Base-by-base conservation (phyloP, 176 grass and related monocot species). In the Puccinellia tenuiflora region DNA sequence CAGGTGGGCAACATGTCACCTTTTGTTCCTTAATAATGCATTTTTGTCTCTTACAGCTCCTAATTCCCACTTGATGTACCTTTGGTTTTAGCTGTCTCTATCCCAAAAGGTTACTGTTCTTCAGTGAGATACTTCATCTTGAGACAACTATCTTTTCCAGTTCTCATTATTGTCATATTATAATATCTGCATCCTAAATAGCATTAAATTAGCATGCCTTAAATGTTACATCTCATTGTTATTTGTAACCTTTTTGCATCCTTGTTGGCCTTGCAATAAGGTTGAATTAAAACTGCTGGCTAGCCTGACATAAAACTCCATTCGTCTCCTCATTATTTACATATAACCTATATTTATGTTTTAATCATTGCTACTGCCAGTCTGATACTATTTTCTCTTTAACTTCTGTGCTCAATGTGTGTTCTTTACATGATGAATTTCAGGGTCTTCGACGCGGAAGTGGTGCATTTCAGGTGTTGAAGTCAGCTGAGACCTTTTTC, bases 391-490 rank as follows among this genome's bases (percentile, higher is more conserved):
- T 45, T 28, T 61, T 18, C 18, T 8, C 29, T 63, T 47, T 90
- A 51, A 53, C 38, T 73, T 71, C 9, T 34, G 5, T 63, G 60
- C 30, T 76, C 65, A 71, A 33, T 28, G 1, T 59, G 20, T 12
- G 60, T 7, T 39, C 30, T 87, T 51, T 76, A 35, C 43, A 46
- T 73, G 69, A 71, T 97, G 80, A 56, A 54, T 63, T 86, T 71
- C 73, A 95, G 96, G 93, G 93, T 33, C 89, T 90, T 84, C 68
- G 55, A 37, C 87, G 85, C 7, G 84, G 80, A 65, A 73, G 25
- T 71, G 83, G 91, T 47, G 96, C 93, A 18, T 98, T 98, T 70
- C 92, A 95, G 82, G 73, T 98, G 83, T 71, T 98, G 83, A 98
- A 95, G 80, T 91, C 89, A 43, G 75, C 85, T 21, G 89, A 95